phyloP scores from a whole-genome alignment of 2,329 filamentous ascomycete genomes.

The Trichoderma sp. region DNA sequence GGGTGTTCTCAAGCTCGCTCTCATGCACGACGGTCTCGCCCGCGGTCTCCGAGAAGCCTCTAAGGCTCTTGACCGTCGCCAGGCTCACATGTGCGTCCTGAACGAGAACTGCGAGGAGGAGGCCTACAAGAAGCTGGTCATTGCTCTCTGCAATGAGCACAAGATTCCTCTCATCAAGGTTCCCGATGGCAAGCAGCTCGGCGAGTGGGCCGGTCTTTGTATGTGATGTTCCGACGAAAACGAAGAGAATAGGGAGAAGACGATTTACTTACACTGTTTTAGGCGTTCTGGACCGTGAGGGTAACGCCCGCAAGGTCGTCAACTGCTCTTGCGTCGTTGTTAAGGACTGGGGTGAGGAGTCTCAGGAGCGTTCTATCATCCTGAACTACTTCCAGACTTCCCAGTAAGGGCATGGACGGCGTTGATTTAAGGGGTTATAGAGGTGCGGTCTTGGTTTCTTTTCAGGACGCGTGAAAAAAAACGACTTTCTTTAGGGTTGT shows the following conservation, averaged over 20 bases:
- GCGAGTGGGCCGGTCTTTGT: constrained; percentile 99
- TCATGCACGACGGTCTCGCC: constrained; percentile 99
- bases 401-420: constrained; percentile 49
- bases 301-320: constrained; percentile 99
- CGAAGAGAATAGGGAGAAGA: not conserved
- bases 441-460: constrained; percentile 35
- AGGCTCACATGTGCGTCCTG: constrained; percentile 99
- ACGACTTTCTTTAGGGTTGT: constrained; percentile 36
- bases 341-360: constrained; percentile 99
- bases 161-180: constrained; percentile 99
- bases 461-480: constrained; percentile 32
- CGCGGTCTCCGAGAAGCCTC: constrained; percentile 96
- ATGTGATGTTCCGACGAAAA: constrained; percentile 47
- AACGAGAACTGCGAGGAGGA: constrained; percentile 99
- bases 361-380: constrained; percentile 96
- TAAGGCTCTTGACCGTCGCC: constrained; percentile 97
- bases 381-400: constrained; percentile 99
- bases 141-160: constrained; percentile 98
- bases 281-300: constrained; percentile 99
- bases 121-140: constrained; percentile 99
- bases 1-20: constrained; percentile 95
- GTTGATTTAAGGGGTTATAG: constrained; percentile 40
- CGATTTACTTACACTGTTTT: constrained; percentile 31
- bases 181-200: constrained; percentile 98
- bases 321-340: constrained; percentile 99